Base-by-base conservation (phyloP, 768 basidiomycete species). In the Psilocybe cubensis region DNA sequence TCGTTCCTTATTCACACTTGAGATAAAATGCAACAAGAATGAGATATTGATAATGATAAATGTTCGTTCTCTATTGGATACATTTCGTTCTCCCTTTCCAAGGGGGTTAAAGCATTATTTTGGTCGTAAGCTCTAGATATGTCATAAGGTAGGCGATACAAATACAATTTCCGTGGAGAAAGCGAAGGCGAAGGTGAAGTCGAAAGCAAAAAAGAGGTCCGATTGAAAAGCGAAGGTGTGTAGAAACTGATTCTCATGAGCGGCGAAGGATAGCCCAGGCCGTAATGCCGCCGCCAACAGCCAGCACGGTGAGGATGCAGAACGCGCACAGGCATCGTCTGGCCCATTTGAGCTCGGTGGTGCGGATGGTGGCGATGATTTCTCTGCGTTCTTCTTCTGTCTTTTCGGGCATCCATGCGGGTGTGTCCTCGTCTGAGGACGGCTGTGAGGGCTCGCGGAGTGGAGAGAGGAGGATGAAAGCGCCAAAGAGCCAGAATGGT, bases 401-500 rank as follows among this genome's bases (percentile, higher is more conserved):
- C 69, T 81, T 85, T 54, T 81, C 83, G 0, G 79, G 73, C 66
- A 84, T 74, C 86, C 86, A 86, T 12, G 78, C 74, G 8, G 69
- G 68, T 8, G 70, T 68, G 5, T 64, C 62, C 4, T 67, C 64
- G 1, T 67, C 63, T 14, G 69, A 60, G 17, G 69, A 60, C 12
- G 66, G 40, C 17, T 35, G 23, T 3, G 71, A 69, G 12, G 79
- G 76, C 33, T 79, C 74, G 38, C 76, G 81, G 47, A 86, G 69
- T 9, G 85, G 84, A 6, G 78, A 79, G 45, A 81, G 67, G 18
- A 87, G 76, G 62, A 87, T 83, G 65, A 82, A 73, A 24, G 79
- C 75, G 20, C 85, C 85, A 52, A 86, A 72, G 43, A 80, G 74
- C 85, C 85, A 87, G 68, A 87, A 86, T 38, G 81, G 73, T 2